Evolutionary conservation across 2,329 filamentous ascomycete genomes (phyloP), one percentile per base, ranked within the genome.

Genomic region (Coniochaeta ligniaria): DNA sequence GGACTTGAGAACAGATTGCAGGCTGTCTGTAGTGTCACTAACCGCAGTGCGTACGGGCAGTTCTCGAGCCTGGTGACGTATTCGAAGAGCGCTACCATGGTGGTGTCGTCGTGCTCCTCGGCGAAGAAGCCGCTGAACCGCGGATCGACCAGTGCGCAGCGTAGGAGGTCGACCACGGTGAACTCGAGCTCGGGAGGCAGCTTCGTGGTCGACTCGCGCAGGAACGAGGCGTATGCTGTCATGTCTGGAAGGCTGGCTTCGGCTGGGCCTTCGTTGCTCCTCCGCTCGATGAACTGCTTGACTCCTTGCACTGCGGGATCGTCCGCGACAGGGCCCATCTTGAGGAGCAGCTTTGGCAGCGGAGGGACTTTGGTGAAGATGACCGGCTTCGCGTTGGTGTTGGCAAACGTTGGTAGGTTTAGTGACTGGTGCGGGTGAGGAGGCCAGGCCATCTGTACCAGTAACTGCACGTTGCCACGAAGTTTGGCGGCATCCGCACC

Each of bases 1-100:
- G 85, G 82, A 0, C 88, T 88, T 0, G 85, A 87, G 75, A 96
- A 96, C 47, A 96, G 78, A 68, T 96, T 97, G 75, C 92, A 96
- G 1, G 85, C 82, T 69, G 94, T 82, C 66, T 97, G 93, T 24
- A 96, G 75, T 0, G 91, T 89, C 17, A 96, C 91, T 1, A 97
- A 84, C 16, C 92, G 88, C 1, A 96, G 81, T 5, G 90, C 87
- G 70, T 97, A 97, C 0, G 92, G 91, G 45, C 87, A 90, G 1
- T 77, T 73, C 9, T 76, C 41, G 35, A 83, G 78, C 6, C 76
- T 71, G 64, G 83, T 86, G 52, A 91, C 83, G 41, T 83, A 75
- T 3, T 82, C 73, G 3, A 92, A 71, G 2, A 96, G 74, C 0
- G 82, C 77, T 36, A 80, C 70, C 16, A 94, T 76, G 0, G 89